Evolutionary conservation across 1,284 basidiomycete genomes (phyloP).

Genomic region (Austroboletus niveus): DNA sequence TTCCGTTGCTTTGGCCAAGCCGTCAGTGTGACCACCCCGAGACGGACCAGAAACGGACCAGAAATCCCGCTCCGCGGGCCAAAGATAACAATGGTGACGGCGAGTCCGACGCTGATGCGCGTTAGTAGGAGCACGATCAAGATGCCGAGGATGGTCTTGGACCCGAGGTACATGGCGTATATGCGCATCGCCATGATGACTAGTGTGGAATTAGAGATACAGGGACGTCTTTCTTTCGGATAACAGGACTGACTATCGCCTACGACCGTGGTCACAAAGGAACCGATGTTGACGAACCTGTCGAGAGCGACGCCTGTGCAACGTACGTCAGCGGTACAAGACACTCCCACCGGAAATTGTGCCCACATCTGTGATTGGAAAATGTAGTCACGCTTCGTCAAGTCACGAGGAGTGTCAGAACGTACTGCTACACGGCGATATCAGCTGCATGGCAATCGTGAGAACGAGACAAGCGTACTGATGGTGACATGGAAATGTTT

Average conservation of each 20-base stretch:
- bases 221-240: neutral
- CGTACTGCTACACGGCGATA: constrained; percentile 6
- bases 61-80: constrained; percentile 17
- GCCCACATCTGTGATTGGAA: constrained; percentile 14
- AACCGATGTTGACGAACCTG: constrained; percentile 12
- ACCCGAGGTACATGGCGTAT: constrained; percentile 22
- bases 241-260: constrained; percentile 8
- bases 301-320: constrained; percentile 11
- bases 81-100: constrained; percentile 8
- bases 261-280: constrained; percentile 11
- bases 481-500: constrained; percentile 12
- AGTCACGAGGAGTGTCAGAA: neutral
- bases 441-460: neutral
- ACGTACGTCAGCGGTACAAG: neutral
- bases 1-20: constrained; percentile 8
- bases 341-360: neutral
- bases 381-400: neutral
- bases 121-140: constrained; percentile 7
- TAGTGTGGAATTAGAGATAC: neutral
- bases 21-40: neutral
- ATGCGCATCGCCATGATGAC: constrained; percentile 18
- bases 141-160: constrained; percentile 7
- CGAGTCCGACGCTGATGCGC: constrained; percentile 12
- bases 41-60: constrained; percentile 1
- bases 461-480: neutral